Base-by-base conservation (phyloP, 139 green algal genomes). In the Picochlorum costavermella region DNA sequence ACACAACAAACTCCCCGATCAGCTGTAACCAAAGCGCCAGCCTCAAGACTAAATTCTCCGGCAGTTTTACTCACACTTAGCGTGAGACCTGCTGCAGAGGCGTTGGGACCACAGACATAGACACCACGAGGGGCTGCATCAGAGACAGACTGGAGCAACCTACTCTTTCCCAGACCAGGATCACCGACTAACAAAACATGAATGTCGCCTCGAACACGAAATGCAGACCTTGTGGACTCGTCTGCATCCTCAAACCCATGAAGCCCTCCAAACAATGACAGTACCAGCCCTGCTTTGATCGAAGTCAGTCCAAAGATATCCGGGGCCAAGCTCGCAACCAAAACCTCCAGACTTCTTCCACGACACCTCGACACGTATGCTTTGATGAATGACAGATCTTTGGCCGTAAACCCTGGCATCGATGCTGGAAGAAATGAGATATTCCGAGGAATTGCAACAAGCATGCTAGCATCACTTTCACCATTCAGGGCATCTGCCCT, bases 81-180 rank as follows among this genome's bases (percentile, higher is more conserved):
- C 0, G 90, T 96, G 3, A 98, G 83, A 6, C 91, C 91, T 10
- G 83, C 85, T 14, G 61, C 66, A 23, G 81, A 89, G 67, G 61
- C 76, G 26, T 76, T 84, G 63, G 84, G 87, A 68, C 92, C 91
- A 67, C 88, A 94, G n/a, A 98, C 85, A 64, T 98, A 97, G 13
- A 98, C 37, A 14, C 89, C 87, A 2, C 86, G 79, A 1, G 90
- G 92, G 14, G 92, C 77, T 0, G 79, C 79, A 33, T 64, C 59
- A 59, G 86, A 75, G 23, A 76, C 76, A 31, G 90, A 78, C 83
- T 92, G 80, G 61, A 96, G 83, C 76, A 96, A 74, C 75, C 95
- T 86, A 72, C 79, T 92, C 69, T 96, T 96, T 55, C 88, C 87
- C 50, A 95, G 75, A 12, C 90, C 88, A 1, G 90, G 86, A 68